phyloP scores from a whole-genome alignment of 2,329 filamentous ascomycete genomes.

The Corniculantispora saksenae region DNA sequence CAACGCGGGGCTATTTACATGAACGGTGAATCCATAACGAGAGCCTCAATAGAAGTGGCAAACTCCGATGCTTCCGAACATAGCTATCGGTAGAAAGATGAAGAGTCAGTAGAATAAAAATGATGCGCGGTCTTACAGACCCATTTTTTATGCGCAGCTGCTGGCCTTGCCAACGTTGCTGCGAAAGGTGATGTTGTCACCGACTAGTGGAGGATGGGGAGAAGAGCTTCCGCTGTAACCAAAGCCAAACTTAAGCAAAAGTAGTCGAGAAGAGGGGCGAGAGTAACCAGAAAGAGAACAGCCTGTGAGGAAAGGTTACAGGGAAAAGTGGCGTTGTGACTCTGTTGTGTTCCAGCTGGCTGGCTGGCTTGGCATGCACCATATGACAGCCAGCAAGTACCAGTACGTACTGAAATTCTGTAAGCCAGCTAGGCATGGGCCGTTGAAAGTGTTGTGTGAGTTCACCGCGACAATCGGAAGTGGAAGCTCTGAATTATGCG shows the following conservation, averaged over 20 bases:
- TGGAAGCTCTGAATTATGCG: too few species aligned
- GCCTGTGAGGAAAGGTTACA: not conserved
- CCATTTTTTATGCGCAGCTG: not conserved
- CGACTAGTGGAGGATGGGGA: not conserved
- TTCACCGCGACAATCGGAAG: too few species aligned
- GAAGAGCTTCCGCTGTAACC: not conserved
- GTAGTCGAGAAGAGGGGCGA: not conserved
- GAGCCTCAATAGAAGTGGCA: not conserved
- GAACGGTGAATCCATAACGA: not conserved
- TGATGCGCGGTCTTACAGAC: too few species aligned
- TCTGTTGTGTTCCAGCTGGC: not conserved
- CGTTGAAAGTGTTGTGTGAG: too few species aligned
- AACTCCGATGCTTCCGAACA: conserved; percentile 11
- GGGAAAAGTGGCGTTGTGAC: not conserved
- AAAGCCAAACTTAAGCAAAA: not conserved
- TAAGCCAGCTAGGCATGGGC: too few species aligned
- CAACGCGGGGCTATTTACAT: not conserved
- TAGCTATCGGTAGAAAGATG: not conserved
- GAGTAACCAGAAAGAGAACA: not conserved
- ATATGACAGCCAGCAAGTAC: not conserved
- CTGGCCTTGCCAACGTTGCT: not conserved
- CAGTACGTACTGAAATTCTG: not conserved
- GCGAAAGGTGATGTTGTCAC: conserved; percentile 9
- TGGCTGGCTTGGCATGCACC: not conserved
- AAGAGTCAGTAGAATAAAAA: too few species aligned